phyloP scores from a whole-genome alignment of 371 early-diverging fungal species.

The Synchytrium microbalum region DNA sequence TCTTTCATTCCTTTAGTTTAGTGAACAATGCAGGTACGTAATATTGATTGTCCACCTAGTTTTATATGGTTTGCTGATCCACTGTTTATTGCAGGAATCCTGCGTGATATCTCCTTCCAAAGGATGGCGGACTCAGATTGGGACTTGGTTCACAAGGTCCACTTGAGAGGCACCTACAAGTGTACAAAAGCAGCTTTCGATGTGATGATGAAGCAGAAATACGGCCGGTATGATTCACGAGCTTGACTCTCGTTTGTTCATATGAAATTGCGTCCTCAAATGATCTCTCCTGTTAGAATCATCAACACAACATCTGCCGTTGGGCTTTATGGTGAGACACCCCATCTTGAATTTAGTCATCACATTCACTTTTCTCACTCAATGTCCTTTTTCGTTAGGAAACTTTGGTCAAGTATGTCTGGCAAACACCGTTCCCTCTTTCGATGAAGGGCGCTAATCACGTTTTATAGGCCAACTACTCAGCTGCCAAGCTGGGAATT shows the following conservation, averaged over 20 bases:
- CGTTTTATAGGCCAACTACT: no score
- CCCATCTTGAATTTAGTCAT: no score
- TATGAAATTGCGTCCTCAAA: no score
- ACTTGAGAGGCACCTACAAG: constrained; percentile 63
- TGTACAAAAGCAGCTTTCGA: constrained; percentile 69
- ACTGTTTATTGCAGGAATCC: constrained; percentile 33
- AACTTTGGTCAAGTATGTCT: constrained; percentile 97
- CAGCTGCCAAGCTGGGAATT: constrained; percentile 66
- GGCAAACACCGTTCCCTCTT: no score
- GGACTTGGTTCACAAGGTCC: constrained; percentile 61
- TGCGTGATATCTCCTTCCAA: constrained; percentile 66
- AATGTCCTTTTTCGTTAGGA: no score
- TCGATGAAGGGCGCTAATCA: no score
- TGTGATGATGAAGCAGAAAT: constrained; percentile 60
- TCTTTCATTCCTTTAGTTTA: no score
- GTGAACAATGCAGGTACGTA: constrained; percentile 57
- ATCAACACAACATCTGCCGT: constrained; percentile 83
- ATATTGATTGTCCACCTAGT: not conserved
- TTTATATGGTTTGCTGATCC: no score
- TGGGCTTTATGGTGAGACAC: constrained; percentile 95
- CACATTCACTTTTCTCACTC: no score
- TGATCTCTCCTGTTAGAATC: no score
- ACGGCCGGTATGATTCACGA: constrained; percentile 35
- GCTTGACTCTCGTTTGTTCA: no score
- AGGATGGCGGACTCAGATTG: constrained; percentile 62